Evolutionary conservation across 2,329 filamentous ascomycete species (phyloP), one percentile per base, ranked within the genome.

Genomic region (Colletotrichum limetticola): DNA sequence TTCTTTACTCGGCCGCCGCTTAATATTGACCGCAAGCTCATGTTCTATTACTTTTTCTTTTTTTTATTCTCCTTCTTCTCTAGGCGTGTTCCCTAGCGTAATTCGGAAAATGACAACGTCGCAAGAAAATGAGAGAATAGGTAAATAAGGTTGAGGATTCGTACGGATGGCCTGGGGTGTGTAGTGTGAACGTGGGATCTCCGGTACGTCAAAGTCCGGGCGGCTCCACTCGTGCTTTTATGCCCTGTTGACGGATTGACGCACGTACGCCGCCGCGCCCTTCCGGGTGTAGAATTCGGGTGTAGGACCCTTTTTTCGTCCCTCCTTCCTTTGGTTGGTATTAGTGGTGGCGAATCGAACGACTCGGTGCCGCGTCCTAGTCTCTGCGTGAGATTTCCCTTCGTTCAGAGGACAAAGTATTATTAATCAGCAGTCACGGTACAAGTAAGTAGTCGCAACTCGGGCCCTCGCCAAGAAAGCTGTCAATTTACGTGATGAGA

Each of bases 1-100:
- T 85, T 85, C 30, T 69, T 79, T 12, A 85, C 77, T 32, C 83
- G 80, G 28, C 77, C 78, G 16, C 82, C 79, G 24, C 83, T 82
- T 3, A 85, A 76, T 67, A 85, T 83, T 2, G 83, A 82, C 9
- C 78, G 80, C 61, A 85, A 77, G 32, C 78, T 82, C 71, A 74
- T 74, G 4, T 59, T 24, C 60, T 35, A 7, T 59, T 24, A 57
- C 28, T 75, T 76, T 42, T 66, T 24, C 22, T 32, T n/a, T 59
- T 66, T 37, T 37, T 37, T 73, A 5, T 35, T 35, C 37, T 42
- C 14, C 2, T 19, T 42, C 37, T 42, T 42, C 75, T 26, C n/a
- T n/a, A n/a, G 14, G 8, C 16, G n/a, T 37, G 14, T 3, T 35
- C 22, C 11, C 28, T 22, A 55, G 28, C 76, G 68, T 3, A 68